A percentile compares a stretch with the other conserved stretches of the same genome.
Evolutionary conservation across 768 basidiomycete genomes (phyloP).

Genomic region (Leccinum boreale): DNA sequence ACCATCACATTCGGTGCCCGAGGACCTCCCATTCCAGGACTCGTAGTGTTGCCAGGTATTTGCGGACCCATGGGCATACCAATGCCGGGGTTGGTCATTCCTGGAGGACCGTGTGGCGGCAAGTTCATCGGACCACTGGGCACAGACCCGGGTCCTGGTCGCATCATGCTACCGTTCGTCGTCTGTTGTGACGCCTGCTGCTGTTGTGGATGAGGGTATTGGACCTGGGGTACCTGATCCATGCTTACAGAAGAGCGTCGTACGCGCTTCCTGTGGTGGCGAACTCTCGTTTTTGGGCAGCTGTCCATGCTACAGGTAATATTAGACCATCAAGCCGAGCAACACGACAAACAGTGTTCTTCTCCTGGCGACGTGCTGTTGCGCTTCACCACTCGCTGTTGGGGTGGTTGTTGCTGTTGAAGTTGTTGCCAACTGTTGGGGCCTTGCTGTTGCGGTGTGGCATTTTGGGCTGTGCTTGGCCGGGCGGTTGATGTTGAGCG

Average conservation of each 20-base stretch:
- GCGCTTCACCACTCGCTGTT: conserved; percentile 40
- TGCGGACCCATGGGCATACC: conserved; percentile 33
- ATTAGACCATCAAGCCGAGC: conserved; percentile 1
- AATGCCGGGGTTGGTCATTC: conserved; percentile 32
- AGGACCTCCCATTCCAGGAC: conserved; percentile 35
- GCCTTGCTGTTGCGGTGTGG: conserved; percentile 23
- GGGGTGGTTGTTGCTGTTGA: conserved; percentile 17
- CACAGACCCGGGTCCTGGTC: conserved; percentile 29
- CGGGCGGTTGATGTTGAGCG: conserved; percentile 39
- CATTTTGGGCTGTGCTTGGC: conserved; percentile 26
- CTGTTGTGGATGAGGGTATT: conserved; percentile 33
- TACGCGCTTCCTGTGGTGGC: conserved; percentile 51
- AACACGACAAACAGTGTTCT: conserved; percentile 32
- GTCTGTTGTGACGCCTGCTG: conserved; percentile 37
- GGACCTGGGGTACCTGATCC: conserved; percentile 40
- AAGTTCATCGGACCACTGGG: conserved; percentile 37
- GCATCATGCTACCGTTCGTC: conserved; percentile 41
- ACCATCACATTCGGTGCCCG: conserved; percentile 20
- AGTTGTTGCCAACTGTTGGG: conserved; percentile 18
- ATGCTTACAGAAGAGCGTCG: conserved; percentile 46
- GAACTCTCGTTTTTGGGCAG: conserved; percentile 50
- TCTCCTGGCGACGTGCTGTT: conserved; percentile 63
- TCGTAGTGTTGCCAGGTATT: conserved; percentile 31
- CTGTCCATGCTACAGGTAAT: conserved; percentile 40
- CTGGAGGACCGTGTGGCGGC: conserved; percentile 27